Evolutionary conservation across 164 flowering plant genomes (phyloP), one percentile per base, ranked within the genome.

Genomic region (Akebia trifoliata): DNA sequence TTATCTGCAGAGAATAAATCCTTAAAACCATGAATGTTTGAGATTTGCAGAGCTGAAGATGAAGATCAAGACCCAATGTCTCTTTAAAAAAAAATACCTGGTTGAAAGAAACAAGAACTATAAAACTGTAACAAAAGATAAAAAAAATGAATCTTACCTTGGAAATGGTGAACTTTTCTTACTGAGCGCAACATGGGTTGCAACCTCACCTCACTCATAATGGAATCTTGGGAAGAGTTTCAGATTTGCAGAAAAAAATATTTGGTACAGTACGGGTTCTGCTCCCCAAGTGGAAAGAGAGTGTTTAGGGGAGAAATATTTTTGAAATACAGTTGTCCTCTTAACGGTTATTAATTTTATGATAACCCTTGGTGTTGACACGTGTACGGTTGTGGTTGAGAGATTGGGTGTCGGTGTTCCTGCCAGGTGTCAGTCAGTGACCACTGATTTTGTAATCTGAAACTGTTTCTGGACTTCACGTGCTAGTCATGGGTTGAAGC

Each of bases 311-410:
- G 36, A 34, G 12, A 22, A 36, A 24, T 46, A 21, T 24, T 47
- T 59, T 59, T 59, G 54, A 59, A 48, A 47, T 59, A 35, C 60
- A n/a, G 61, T 45, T 58, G 21, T 60, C 54, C 17, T 30, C 18
- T 56, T 50, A 60, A 60, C 63, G 48, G 56, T 35, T 60, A 60
- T 21, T 26, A 29, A 31, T 17, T n/a, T 24, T 18, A 8, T 8
- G 12, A 6, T 20, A 28, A 26, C 54, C 54, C 45, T 59, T 49
- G 36, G 50, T 17, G 4, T 31, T 12, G 42, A 36, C 43, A 24
- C 31, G 56, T 35, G 43, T 42, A 53, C 30, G 56, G 42, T 24
- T 9, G 22, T 1, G 4, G 5, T 53, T n/a, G n/a, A n/a, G 38
- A 53, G 26, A 12, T 2, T 53, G 38, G 17, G 43, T 36, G 39